Base-by-base conservation (phyloP, 805 yeast genomes). In the Candida piceae region DNA sequence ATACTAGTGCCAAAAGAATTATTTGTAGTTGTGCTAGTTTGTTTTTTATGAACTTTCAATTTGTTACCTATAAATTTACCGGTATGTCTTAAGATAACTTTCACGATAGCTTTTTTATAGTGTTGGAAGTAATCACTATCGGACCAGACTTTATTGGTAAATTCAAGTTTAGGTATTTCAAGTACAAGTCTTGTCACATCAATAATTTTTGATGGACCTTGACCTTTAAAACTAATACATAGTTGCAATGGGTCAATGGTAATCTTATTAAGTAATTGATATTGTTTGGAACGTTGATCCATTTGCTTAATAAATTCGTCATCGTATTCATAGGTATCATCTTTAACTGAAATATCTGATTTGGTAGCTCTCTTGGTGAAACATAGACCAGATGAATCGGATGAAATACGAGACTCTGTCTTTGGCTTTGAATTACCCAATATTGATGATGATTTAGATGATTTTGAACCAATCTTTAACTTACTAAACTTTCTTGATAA, bases 11-110 rank as follows among this genome's bases (percentile, higher is more conserved):
- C n/a, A n/a, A n/a, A n/a, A n/a, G n/a, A n/a, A n/a, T n/a, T n/a
- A n/a, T n/a, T n/a, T n/a, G n/a, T n/a, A n/a, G n/a, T n/a, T n/a
- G n/a, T n/a, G 4, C 4, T 26, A 10, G 28, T 16, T 27, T 21
- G 13, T 29, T 31, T 25, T 36, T 39, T 44, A 27, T 45, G 51
- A 12, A 40, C 32, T 18, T 32, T 69, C 39, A 90, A 62, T 59
- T 85, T 87, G 57, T 87, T 87, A 15, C 85, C 80, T 19, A 89
- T 59, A 32, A 90, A 74, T 41, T 83, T 79, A 3, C 95, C 95
- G 0, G 95, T 71, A 48, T 83, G 84, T 31, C 64, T 67, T 37
- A 83, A 46, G 10, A 82, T 62, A 4, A 76, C 65, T 48, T 69
- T 74, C 29, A 80, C 59, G 12, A 82, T 48, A 22, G 76, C 78